These are phyloP conservation scores for Colletotrichum sp. DNA, from an alignment of 2,329 filamentous ascomycete genomes.

Conservation along the genomic window DNA sequence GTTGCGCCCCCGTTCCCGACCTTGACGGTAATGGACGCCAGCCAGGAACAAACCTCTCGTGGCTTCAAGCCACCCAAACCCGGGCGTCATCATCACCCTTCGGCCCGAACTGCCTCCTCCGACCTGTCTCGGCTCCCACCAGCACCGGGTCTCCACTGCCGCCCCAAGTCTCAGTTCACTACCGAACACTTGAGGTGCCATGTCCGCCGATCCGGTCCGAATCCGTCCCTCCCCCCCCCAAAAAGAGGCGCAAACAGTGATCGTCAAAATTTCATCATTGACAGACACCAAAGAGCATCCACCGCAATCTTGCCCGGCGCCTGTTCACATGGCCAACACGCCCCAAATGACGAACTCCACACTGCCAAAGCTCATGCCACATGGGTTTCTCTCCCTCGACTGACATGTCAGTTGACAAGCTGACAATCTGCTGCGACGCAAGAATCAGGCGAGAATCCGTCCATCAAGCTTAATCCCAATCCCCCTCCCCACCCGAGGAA, in stretches of 20 bases:
- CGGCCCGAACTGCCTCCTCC: not conserved
- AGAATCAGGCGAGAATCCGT: not conserved
- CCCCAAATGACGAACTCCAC: not conserved
- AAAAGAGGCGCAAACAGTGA: not conserved
- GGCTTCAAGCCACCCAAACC: not conserved
- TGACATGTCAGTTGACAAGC: not conserved
- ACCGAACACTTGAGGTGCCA: not conserved
- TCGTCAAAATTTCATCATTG: not conserved
- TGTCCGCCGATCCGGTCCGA: not conserved
- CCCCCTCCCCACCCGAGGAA: not conserved
- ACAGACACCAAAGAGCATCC: not conserved
- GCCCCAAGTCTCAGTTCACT: not conserved
- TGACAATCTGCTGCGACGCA: not conserved
- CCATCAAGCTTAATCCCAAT: not conserved
- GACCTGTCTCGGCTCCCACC: not conserved
- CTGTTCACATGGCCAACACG: not conserved
- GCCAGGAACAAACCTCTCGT: not conserved
- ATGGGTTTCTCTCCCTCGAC: no score
- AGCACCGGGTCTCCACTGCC: not conserved
- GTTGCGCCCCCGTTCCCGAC: fast-evolving
- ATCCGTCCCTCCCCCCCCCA: not conserved
- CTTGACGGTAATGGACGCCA: not conserved
- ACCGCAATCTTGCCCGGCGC: not conserved
- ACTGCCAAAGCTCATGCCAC: not conserved
- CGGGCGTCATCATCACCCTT: not conserved